Evolutionary conservation across 2,329 filamentous ascomycete species (phyloP), one percentile per base, ranked within the genome.

Genomic region (Talaromyces rugulosus): DNA sequence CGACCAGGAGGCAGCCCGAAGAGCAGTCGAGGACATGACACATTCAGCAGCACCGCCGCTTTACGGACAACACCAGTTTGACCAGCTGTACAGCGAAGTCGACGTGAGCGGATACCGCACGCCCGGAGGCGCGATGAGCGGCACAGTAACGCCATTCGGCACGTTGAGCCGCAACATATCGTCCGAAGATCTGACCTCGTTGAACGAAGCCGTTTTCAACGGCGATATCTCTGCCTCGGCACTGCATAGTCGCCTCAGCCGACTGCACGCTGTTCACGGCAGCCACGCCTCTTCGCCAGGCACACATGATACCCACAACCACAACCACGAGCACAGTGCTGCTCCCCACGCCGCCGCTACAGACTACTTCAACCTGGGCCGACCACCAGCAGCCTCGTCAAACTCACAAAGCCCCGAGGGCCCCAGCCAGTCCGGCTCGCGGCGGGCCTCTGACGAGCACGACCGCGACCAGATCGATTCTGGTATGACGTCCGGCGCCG

Each of bases 1-100:
- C 70, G 80, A 80, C n/a, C 82, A 84, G 16, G 68, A 81, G 71
- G 72, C 80, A 63, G 76, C 81, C 67, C 73, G 80, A 63, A 74
- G 77, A 36, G 78, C 78, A 9, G 80, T 83, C 52, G 80, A 82
- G 47, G 83, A 86, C 47, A 82, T 85, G 23, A 83, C 85, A 30
- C 36, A 40, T 28, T 23, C 50, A 74, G 85, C 31, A 62, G 93
- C 94, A 11, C 95, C 95, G n/a, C 95, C 95, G 0, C 87, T 92
- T 44, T 99, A 99, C 69, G 92, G 92, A 63, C 87, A 94, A 69
- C 95, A 98, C 74, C 84, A 90, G 52, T 85, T 98, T 30, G 95
- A 99, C 74, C 89, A 91, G 72, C 82, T 98, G 1, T 99, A 96
- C 77, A 91, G 92, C 67, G 91, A 94, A 64, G 84, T 97, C 62